Conservation (phyloP, 192 early-diverging fungal species). For the Podila epicladia region DNA sequence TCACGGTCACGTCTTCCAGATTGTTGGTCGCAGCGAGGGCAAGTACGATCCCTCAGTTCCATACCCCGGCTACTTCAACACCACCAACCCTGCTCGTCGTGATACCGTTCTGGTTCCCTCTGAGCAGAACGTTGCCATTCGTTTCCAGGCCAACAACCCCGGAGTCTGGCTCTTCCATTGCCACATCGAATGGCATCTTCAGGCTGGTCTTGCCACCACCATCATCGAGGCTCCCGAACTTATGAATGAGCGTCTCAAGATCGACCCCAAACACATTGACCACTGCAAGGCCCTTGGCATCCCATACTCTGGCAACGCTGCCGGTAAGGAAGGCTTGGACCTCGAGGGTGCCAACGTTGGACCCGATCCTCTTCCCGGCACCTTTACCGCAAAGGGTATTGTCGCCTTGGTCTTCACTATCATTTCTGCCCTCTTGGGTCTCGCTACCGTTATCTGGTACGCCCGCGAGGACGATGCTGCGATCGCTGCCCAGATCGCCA, state of each 20-base stretch:
- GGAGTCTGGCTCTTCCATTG: conserved; percentile 90
- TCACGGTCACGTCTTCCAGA: conserved; percentile 87
- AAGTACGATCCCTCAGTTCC: conserved; percentile 58
- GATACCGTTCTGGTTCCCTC: conserved; percentile 80
- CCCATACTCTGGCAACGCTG: conserved; percentile 74
- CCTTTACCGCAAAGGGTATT: conserved; percentile 74
- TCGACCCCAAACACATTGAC: conserved; percentile 52
- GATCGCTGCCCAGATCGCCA: conserved; percentile 29
- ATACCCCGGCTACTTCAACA: conserved; percentile 51
- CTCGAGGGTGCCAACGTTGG: conserved; percentile 65
- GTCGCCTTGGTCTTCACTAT: conserved; percentile 77
- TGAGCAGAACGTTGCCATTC: conserved; percentile 73
- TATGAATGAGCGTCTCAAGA: conserved; percentile 63
- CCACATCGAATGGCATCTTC: conserved; percentile 84
- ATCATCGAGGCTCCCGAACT: conserved; percentile 79
- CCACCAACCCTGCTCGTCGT: conserved; percentile 71
- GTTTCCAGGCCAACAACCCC: conserved; percentile 84
- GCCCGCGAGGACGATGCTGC: conserved; percentile 52
- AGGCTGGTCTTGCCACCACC: conserved; percentile 74
- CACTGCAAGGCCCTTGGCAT: conserved; percentile 71
- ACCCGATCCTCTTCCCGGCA: conserved; percentile 60
- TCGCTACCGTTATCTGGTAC: conserved; percentile 82
- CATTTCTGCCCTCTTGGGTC: conserved; percentile 77
- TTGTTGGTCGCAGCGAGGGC: conserved; percentile 70
- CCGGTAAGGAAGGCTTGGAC: conserved; percentile 74